These are phyloP conservation scores for Cynanchum wilfordii DNA, from an alignment of 257 asterid species.

Conservation along the genomic window DNA sequence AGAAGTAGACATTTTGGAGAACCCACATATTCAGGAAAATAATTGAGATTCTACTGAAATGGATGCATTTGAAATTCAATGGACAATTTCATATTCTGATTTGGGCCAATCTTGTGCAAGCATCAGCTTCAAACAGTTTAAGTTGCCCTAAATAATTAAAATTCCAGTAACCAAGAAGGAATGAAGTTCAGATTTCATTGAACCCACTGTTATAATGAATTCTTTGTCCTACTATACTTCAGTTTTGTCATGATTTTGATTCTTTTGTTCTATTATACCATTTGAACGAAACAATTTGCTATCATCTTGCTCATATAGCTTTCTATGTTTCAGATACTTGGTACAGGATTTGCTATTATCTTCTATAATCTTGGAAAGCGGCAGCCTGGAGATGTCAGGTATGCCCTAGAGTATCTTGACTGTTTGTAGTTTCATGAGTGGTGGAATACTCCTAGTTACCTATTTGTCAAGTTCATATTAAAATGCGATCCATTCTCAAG, in stretches of 20 bases:
- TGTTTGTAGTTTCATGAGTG: background rate
- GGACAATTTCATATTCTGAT: background rate
- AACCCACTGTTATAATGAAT: background rate
- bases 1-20: background rate
- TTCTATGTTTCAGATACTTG: slow-evolving; percentile 55
- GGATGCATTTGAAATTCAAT: background rate
- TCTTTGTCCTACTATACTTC: background rate
- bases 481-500: background rate
- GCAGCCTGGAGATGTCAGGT: slow-evolving; percentile 88
- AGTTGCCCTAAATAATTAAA: background rate
- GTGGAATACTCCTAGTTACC: background rate
- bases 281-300: slow-evolving; percentile 1
- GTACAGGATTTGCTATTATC: slow-evolving; percentile 74
- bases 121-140: background rate
- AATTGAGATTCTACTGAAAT: background rate
- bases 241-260: background rate
- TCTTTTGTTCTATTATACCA: background rate
- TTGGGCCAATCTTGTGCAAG: background rate
- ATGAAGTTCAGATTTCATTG: background rate
- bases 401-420: slow-evolving; percentile 11
- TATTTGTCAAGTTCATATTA: background rate
- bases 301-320: slow-evolving; percentile 9
- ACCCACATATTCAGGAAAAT: background rate
- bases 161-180: background rate
- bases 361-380: slow-evolving; percentile 88